Evolutionary conservation across 768 basidiomycete species (phyloP).

Genomic region (Lactarius indigo): DNA sequence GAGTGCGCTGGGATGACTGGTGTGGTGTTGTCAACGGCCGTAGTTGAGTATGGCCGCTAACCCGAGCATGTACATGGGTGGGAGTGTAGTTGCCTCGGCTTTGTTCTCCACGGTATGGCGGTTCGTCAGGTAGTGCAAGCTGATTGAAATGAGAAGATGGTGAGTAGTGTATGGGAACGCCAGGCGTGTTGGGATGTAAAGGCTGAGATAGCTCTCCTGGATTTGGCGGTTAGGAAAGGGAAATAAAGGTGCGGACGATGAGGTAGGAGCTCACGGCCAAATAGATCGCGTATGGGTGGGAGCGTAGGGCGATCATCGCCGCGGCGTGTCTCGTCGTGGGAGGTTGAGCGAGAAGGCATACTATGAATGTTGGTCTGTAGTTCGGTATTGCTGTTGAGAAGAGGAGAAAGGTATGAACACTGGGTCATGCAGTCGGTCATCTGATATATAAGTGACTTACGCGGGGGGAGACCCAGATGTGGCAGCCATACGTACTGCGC

Average conservation of each 20-base stretch:
- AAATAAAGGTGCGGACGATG: background rate
- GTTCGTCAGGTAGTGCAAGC: slow-evolving; percentile 9
- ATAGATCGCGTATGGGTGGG: slow-evolving; percentile 26
- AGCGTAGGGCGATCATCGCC: slow-evolving; percentile 25
- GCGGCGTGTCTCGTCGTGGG: slow-evolving; percentile 21
- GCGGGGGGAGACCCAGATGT: slow-evolving; percentile 10
- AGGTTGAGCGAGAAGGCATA: slow-evolving; percentile 20
- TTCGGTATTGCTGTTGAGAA: slow-evolving; percentile 3
- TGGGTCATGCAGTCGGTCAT: background rate
- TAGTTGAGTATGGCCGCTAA: slow-evolving; percentile 10
- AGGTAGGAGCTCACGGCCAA: slow-evolving; percentile 19
- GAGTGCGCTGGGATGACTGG: slow-evolving; percentile 12
- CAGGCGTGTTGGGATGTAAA: slow-evolving; percentile 10
- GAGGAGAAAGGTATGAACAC: background rate
- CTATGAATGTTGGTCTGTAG: slow-evolving; percentile 6
- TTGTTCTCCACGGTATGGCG: slow-evolving; percentile 14
- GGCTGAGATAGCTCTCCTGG: slow-evolving; percentile 25
- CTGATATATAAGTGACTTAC: slow-evolving; percentile 18
- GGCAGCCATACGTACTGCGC: slow-evolving; percentile 1
- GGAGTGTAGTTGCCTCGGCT: slow-evolving; percentile 8
- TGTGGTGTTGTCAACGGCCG: slow-evolving; percentile 16
- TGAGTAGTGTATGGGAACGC: slow-evolving; percentile 9
- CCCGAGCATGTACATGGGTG: slow-evolving; percentile 14
- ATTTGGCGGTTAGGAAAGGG: background rate
- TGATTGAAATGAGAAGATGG: slow-evolving; percentile 20